These are phyloP conservation scores for Cladobotryum mycophilum DNA, from an alignment of 2,329 filamentous ascomycete species.

Conservation along the genomic window DNA sequence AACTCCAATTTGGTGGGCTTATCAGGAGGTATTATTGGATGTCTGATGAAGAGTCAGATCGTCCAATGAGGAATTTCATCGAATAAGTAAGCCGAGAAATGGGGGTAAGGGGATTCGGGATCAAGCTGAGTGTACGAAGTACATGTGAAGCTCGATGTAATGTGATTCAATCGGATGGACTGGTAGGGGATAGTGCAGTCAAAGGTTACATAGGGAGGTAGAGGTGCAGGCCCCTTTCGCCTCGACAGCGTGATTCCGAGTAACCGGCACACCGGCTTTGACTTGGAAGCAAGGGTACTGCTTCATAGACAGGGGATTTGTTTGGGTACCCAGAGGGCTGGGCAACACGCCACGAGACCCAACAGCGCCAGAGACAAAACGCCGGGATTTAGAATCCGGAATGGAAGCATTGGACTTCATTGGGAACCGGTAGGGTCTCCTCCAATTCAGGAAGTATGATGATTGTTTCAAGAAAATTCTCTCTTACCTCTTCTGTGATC, in stretches of 20 bases:
- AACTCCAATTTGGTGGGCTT: not conserved
- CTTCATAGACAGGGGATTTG: conserved; percentile 1
- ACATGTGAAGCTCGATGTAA: not conserved
- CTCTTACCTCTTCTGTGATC: too few species aligned
- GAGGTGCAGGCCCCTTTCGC: conserved; percentile 7
- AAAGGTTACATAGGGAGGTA: not conserved
- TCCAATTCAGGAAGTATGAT: too few species aligned
- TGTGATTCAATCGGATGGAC: not conserved
- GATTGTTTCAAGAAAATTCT: too few species aligned
- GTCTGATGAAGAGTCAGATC: not conserved
- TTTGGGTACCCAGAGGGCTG: not conserved
- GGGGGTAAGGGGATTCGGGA: not conserved
- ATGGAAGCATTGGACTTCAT: not conserved
- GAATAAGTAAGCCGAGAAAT: not conserved
- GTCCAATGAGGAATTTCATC: not conserved
- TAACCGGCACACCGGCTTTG: conserved; percentile 9
- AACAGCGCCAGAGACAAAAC: not conserved
- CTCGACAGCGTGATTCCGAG: conserved; percentile 10
- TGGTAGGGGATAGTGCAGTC: not conserved
- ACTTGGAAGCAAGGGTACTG: conserved; percentile 1
- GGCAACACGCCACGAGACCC: not conserved
- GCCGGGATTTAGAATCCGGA: not conserved
- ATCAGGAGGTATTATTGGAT: not conserved
- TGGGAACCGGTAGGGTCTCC: too few species aligned
- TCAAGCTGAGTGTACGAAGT: not conserved